Evolutionary conservation across 73 alveolate species (phyloP).

Genomic region (Tetrahymena elliotti): DNA sequence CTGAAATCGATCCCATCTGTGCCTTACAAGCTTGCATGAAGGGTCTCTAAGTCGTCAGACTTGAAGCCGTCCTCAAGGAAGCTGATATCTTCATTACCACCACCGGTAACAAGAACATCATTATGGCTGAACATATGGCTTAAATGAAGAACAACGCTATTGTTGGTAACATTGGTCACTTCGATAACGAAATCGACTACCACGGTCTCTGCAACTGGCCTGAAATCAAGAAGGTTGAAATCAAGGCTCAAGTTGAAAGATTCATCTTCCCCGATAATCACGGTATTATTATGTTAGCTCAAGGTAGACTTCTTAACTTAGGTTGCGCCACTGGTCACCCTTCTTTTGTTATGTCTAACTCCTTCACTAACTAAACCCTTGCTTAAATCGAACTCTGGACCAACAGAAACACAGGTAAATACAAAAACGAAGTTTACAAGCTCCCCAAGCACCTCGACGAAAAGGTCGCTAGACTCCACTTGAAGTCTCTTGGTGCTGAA

Average conservation of each 20-base stretch:
- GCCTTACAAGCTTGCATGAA: slow-evolving; percentile 96
- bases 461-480: slow-evolving; percentile 86
- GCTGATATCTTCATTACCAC: slow-evolving; percentile 89
- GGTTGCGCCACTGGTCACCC: slow-evolving; percentile 99
- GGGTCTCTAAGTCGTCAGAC: slow-evolving; percentile 82
- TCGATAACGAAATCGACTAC: slow-evolving; percentile 93
- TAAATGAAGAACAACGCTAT: slow-evolving; percentile 96
- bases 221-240: slow-evolving; percentile 68
- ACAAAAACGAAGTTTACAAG: slow-evolving; percentile 82
- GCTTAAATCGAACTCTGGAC: slow-evolving; percentile 88
- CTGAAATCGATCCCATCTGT: slow-evolving; percentile 97
- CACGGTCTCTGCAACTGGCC: slow-evolving; percentile 74
- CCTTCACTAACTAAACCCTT: slow-evolving; percentile 86
- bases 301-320: slow-evolving; percentile 90
- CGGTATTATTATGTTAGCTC: slow-evolving; percentile 82
- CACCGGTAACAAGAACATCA: slow-evolving; percentile 92
- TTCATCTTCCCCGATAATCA: slow-evolving; percentile 94
- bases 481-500: slow-evolving; percentile 79
- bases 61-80: slow-evolving; percentile 63
- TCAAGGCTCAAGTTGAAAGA: slow-evolving; percentile 88
- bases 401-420: slow-evolving; percentile 73
- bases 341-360: slow-evolving; percentile 88
- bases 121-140: slow-evolving; percentile 79
- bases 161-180: slow-evolving; percentile 95
- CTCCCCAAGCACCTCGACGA: slow-evolving; percentile 87